A percentile compares a stretch with the other conserved stretches of the same genome.
Conservation (phyloP, 352 stramenopile genomes). For the Discostella stelligera region DNA sequence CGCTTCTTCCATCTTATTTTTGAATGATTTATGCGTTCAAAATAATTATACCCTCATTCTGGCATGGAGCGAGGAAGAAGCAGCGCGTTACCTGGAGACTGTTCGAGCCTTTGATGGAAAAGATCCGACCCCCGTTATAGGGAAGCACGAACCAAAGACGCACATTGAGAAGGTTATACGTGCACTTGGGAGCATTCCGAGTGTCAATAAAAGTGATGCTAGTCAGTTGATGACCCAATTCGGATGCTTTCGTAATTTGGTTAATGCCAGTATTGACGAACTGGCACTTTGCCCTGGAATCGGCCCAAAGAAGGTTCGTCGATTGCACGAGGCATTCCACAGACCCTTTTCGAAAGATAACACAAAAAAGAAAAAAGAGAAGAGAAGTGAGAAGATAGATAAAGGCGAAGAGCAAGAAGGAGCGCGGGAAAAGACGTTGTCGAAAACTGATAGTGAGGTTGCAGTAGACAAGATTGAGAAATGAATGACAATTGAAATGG, state of each 20-base stretch:
- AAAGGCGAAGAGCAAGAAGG: background rate
- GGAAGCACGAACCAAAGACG: constrained; percentile 88
- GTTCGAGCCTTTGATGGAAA: constrained; percentile 95
- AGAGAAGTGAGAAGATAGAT: constrained; percentile 17
- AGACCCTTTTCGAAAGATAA: constrained; percentile 85
- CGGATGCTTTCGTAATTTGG: constrained; percentile 85
- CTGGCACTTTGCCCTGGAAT: constrained; percentile 91
- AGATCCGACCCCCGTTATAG: constrained; percentile 90
- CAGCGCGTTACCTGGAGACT: constrained; percentile 94
- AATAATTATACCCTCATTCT: constrained; percentile 92
- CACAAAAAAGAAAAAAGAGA: constrained; percentile 37
- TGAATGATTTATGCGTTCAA: constrained; percentile 90
- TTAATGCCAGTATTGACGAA: constrained; percentile 90
- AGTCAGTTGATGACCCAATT: constrained; percentile 91
- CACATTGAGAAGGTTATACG: constrained; percentile 89
- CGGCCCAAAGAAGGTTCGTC: constrained; percentile 91
- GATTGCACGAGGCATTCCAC: constrained; percentile 92
- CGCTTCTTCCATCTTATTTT: constrained; percentile 87
- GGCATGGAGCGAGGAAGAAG: constrained; percentile 90
- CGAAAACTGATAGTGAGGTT: background rate
- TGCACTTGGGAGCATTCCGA: constrained; percentile 87
- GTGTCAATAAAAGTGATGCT: constrained; percentile 95
- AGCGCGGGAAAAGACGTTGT: background rate
- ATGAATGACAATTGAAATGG: background rate
- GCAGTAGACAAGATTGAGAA: background rate